These are phyloP conservation scores for Melastoma candidum DNA, from an alignment of 441 rosid species.

Conservation along the genomic window DNA sequence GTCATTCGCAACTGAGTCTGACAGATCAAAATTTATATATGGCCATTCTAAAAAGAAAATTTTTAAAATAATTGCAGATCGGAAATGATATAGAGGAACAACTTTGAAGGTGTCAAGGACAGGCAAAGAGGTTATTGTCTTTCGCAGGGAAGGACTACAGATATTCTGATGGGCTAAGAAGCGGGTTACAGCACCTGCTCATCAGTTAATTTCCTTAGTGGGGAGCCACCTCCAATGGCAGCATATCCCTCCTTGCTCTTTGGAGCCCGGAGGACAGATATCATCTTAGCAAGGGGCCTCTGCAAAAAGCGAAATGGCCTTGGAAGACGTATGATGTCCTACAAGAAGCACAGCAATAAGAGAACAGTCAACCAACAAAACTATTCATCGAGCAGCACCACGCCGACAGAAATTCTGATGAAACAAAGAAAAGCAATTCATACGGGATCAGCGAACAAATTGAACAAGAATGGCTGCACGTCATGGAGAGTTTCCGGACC, in stretches of 20 bases:
- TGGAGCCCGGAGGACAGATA: conserved; percentile 78
- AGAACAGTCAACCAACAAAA: neutral
- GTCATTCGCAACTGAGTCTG: too few relatives aligned
- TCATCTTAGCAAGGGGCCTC: conserved; percentile 63
- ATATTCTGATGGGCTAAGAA: too few relatives aligned
- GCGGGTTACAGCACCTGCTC: conserved; percentile 43
- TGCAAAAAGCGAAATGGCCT: conserved; percentile 77
- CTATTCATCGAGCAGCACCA: too few relatives aligned
- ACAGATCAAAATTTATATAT: too few relatives aligned
- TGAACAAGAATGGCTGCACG: conserved; percentile 84
- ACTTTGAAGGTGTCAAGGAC: too few relatives aligned
- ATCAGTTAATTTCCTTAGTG: conserved; percentile 76
- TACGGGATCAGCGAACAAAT: conserved; percentile 96
- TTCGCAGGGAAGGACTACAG: too few relatives aligned
- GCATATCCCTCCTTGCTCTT: conserved; percentile 95
- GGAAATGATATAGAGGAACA: neutral
- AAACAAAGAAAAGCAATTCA: conserved; percentile 11
- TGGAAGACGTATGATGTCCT: conserved; percentile 90
- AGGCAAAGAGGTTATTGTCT: too few relatives aligned
- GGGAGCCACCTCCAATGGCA: conserved; percentile 95
- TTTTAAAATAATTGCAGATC: neutral
- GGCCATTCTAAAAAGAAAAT: neutral
- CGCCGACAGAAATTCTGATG: too few relatives aligned
- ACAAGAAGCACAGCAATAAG: conserved; percentile 8
- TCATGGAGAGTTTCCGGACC: conserved; percentile 91